These are phyloP conservation scores for Lomentospora prolificans DNA, from an alignment of 2,329 filamentous ascomycete genomes.

Conservation along the genomic window DNA sequence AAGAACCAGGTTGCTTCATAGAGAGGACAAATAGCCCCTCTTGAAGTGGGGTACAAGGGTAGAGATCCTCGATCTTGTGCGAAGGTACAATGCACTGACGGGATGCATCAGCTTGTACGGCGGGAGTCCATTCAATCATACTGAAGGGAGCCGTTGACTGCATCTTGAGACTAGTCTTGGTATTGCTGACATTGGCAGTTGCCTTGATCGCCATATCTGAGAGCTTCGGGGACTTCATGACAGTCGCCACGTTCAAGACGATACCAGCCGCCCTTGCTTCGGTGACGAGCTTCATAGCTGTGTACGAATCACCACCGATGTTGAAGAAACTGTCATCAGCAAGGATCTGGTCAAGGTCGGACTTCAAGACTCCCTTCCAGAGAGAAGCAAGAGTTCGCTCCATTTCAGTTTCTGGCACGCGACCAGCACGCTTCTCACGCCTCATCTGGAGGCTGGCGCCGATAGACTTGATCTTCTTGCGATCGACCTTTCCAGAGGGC, in stretches of 20 bases:
- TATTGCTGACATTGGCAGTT: neutral
- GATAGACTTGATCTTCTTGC: slow-evolving; percentile 29
- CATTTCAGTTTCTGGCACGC: slow-evolving; percentile 22
- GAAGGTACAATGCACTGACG: slow-evolving; percentile 9
- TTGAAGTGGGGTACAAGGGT: slow-evolving; percentile 30
- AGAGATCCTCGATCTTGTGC: slow-evolving; percentile 21
- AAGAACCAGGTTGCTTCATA: slow-evolving; percentile 23
- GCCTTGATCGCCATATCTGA: slow-evolving; percentile 27
- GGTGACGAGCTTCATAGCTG: slow-evolving; percentile 31
- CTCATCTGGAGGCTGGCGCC: slow-evolving; percentile 24
- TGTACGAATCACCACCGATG: slow-evolving; percentile 35
- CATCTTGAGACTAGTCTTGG: neutral
- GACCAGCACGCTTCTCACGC: slow-evolving; percentile 3
- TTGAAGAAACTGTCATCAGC: slow-evolving; percentile 35
- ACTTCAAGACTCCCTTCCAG: slow-evolving; percentile 28
- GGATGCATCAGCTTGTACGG: neutral
- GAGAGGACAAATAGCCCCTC: slow-evolving; percentile 28
- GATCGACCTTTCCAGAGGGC: neutral
- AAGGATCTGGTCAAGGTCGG: slow-evolving; percentile 18
- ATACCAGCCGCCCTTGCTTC: slow-evolving; percentile 27
- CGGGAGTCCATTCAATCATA: slow-evolving; percentile 1
- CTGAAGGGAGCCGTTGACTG: neutral
- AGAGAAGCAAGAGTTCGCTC: slow-evolving; percentile 26
- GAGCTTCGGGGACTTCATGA: slow-evolving; percentile 28
- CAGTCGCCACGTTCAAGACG: slow-evolving; percentile 30